Conservation (phyloP, 306 rosid genomes). For the Lathyrus sativus region DNA sequence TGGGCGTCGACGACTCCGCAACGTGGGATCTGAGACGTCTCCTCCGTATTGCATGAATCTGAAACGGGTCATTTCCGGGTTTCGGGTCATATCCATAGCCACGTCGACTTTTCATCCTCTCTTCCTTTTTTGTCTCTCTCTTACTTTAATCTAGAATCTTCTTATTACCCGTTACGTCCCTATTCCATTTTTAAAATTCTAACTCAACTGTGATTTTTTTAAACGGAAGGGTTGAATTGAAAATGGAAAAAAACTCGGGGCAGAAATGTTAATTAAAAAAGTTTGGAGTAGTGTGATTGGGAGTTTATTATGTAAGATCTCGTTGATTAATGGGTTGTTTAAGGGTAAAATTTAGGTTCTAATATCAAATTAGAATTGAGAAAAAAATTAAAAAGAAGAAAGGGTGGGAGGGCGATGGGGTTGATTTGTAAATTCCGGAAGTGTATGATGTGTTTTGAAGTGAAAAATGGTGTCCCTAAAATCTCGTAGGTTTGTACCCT, state of each 20-base stretch:
- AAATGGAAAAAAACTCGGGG: slow-evolving; percentile 40
- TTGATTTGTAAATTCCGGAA: slow-evolving; percentile 41
- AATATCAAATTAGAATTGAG: slow-evolving; percentile 15
- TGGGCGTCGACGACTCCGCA: slow-evolving; percentile 65
- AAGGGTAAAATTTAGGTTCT: slow-evolving; percentile 46
- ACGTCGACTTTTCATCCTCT: neutral
- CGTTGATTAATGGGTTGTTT: slow-evolving; percentile 30
- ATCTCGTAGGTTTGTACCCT: slow-evolving; percentile 38
- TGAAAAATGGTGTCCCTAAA: slow-evolving; percentile 24
- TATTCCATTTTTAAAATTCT: slow-evolving; percentile 37
- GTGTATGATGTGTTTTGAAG: slow-evolving; percentile 9
- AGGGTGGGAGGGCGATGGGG: slow-evolving; percentile 37
- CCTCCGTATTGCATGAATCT: slow-evolving; percentile 65
- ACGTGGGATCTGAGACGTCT: slow-evolving; percentile 84
- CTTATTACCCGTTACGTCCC: slow-evolving; percentile 29
- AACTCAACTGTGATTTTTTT: slow-evolving; percentile 72
- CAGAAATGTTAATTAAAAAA: slow-evolving; percentile 36
- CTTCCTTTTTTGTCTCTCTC: neutral
- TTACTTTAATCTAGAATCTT: slow-evolving; percentile 32
- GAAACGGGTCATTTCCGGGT: neutral
- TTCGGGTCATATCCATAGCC: slow-evolving; percentile 8
- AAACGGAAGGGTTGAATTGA: slow-evolving; percentile 65
- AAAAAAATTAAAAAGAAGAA: neutral
- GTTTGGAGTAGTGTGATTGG: slow-evolving; percentile 16
- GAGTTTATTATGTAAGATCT: neutral